These are phyloP conservation scores for Incumbomyces lentus DNA, from an alignment of 2,329 filamentous ascomycete genomes.

Conservation along the genomic window DNA sequence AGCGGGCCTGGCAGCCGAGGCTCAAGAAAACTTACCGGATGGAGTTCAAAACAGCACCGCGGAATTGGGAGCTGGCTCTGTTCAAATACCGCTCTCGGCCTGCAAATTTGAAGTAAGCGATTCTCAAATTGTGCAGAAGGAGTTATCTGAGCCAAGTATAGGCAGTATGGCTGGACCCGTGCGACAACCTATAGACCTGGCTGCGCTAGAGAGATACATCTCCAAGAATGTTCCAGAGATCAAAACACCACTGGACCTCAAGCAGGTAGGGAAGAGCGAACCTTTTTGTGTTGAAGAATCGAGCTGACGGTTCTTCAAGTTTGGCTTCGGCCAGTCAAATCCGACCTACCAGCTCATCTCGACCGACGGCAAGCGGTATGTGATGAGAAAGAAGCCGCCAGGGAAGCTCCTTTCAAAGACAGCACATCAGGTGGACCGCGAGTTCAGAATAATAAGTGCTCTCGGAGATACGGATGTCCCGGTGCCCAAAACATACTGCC, in stretches of 20 bases:
- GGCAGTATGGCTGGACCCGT: slow-evolving; percentile 68
- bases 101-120: too few relatives aligned
- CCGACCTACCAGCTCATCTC: slow-evolving; percentile 88
- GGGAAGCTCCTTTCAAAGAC: slow-evolving; percentile 85
- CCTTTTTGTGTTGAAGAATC: not conserved
- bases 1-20: too few relatives aligned
- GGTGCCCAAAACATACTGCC: slow-evolving; percentile 69
- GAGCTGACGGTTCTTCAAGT: slow-evolving; percentile 44
- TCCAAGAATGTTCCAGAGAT: slow-evolving; percentile 70
- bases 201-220: slow-evolving; percentile 70
- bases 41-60: too few relatives aligned
- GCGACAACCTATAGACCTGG: slow-evolving; percentile 79
- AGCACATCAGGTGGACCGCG: slow-evolving; percentile 91
- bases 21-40: too few relatives aligned
- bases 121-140: too few relatives aligned
- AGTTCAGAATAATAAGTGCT: slow-evolving; percentile 82
- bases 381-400: slow-evolving; percentile 97
- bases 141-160: not conserved
- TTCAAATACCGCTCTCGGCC: too few relatives aligned
- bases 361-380: slow-evolving; percentile 59
- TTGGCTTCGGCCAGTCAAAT: slow-evolving; percentile 94
- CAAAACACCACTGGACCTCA: slow-evolving; percentile 70
- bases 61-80: too few relatives aligned
- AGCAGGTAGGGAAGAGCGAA: slow-evolving; percentile 55
- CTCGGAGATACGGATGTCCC: slow-evolving; percentile 71